phyloP scores from a whole-genome alignment of 1,284 basidiomycete genomes.

The Marasmius oreades region DNA sequence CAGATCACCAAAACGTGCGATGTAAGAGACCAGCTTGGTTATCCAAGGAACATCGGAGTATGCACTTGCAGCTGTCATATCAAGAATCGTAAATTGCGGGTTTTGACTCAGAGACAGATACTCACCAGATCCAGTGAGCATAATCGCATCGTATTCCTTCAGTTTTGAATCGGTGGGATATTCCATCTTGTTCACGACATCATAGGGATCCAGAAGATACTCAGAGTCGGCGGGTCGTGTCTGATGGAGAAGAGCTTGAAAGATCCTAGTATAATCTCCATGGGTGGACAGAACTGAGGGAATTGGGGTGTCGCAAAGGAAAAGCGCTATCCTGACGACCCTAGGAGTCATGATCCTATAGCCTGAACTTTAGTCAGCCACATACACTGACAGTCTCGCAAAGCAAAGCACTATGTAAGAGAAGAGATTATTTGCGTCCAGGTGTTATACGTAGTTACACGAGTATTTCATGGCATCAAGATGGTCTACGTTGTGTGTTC shows the following conservation, averaged over 20 bases:
- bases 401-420: too few relatives aligned
- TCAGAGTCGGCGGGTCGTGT: background rate
- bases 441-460: too few relatives aligned
- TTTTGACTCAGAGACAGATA: background rate
- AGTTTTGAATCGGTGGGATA: slow-evolving; percentile 1
- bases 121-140: slow-evolving; percentile 2
- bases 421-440: too few relatives aligned
- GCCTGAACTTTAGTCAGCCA: too few relatives aligned
- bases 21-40: background rate
- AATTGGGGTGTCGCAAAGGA: slow-evolving; percentile 1
- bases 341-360: background rate
- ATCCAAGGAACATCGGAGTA: background rate
- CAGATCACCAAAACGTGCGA: background rate
- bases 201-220: background rate
- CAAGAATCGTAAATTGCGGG: background rate
- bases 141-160: slow-evolving; percentile 5
- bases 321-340: background rate
- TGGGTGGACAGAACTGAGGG: background rate
- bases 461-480: background rate
- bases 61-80: background rate
- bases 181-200: slow-evolving; percentile 4
- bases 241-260: background rate
- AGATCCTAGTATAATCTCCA: slow-evolving; percentile 2
- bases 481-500: background rate
- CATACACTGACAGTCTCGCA: too few relatives aligned